phyloP scores from a whole-genome alignment of 371 early-diverging fungal species.

The Mortierella sp. region DNA sequence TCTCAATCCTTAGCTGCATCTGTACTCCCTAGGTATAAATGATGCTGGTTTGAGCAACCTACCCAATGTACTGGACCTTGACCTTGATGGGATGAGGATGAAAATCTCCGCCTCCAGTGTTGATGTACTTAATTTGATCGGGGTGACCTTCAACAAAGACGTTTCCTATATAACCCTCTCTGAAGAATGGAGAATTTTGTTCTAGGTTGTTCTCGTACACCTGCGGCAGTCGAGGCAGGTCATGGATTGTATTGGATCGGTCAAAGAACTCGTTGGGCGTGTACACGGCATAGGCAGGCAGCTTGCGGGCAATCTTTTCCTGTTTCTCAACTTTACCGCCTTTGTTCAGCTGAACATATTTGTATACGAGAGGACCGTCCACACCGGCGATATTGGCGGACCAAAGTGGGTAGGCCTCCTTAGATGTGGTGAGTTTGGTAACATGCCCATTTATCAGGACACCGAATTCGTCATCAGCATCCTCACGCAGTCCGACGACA shows the following conservation, averaged over 20 bases:
- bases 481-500: conserved; percentile 37
- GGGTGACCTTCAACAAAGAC: conserved; percentile 33
- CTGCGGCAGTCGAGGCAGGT: conserved; percentile 65
- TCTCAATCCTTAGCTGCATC: too few species aligned
- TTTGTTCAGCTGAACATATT: conserved; percentile 31
- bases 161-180: conserved; percentile 37
- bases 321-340: conserved; percentile 16
- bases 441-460: conserved; percentile 42
- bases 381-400: conserved; percentile 43
- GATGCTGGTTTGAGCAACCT: too few species aligned
- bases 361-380: conserved; percentile 35
- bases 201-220: conserved; percentile 53
- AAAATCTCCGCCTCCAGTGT: conserved; percentile 19
- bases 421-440: conserved; percentile 34
- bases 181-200: conserved; percentile 44
- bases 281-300: conserved; percentile 50
- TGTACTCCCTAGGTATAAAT: too few species aligned
- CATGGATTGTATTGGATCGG: conserved; percentile 56
- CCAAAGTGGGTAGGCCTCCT: conserved; percentile 45
- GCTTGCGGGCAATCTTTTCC: conserved; percentile 43
- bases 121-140: conserved; percentile 10
- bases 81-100: conserved; percentile 28
- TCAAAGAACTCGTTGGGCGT: conserved; percentile 69
- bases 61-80: conserved; percentile 41
- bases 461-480: conserved; percentile 24